Conservation (phyloP, 2,329 filamentous ascomycete genomes). For the Fusarium mundagurra region DNA sequence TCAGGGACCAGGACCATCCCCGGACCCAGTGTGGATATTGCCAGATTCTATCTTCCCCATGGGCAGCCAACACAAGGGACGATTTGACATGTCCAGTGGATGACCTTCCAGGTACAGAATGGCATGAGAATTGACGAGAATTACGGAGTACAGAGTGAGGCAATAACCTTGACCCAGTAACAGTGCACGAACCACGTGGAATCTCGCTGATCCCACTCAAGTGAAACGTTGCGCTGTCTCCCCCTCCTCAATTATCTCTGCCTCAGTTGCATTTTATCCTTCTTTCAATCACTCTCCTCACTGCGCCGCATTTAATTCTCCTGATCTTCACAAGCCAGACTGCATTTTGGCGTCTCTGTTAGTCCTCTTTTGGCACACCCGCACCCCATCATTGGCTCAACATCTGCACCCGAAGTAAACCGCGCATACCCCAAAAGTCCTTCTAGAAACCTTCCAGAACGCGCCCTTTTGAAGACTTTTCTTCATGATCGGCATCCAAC, state of each 20-base stretch:
- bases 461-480: neutral
- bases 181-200: constrained; percentile 5
- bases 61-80: neutral
- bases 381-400: neutral
- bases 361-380: neutral
- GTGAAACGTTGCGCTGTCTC: neutral
- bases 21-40: constrained; percentile 14
- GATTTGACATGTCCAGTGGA: neutral
- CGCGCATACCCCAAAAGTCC: neutral
- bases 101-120: neutral
- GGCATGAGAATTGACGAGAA: neutral
- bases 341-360: neutral
- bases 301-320: neutral
- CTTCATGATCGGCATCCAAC: constrained; percentile 14
- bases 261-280: neutral
- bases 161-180: neutral
- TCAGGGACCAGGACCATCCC: constrained; percentile 21
- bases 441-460: constrained; percentile 30
- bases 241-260: neutral
- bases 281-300: neutral
- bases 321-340: neutral
- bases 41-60: constrained; percentile 5
- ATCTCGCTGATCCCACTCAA: constrained; percentile 2
- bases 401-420: neutral
- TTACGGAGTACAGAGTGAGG: neutral